phyloP scores from a whole-genome alignment of 2,329 filamentous ascomycete genomes.

The Sclerotinia borealis region DNA sequence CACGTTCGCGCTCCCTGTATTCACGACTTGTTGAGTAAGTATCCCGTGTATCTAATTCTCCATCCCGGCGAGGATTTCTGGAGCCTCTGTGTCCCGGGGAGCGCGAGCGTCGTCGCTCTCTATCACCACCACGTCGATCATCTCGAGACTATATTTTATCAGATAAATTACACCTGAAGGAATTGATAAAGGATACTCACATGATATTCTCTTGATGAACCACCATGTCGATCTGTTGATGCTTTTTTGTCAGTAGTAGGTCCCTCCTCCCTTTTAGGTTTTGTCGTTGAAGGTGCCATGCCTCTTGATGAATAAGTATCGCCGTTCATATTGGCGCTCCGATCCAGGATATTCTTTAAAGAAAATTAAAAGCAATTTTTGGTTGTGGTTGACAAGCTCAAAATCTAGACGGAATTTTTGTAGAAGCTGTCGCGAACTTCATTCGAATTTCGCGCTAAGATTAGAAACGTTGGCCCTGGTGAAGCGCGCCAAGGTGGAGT shows the following conservation, averaged over 20 bases:
- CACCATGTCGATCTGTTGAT: constrained; percentile 42
- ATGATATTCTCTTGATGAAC: constrained; percentile 45
- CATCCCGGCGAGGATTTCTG: constrained; percentile 61
- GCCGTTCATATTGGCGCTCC: constrained; percentile 64
- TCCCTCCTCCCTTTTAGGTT: constrained; percentile 24
- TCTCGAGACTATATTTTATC: constrained; percentile 33
- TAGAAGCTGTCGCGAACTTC: constrained; percentile 15
- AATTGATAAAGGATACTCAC: constrained; percentile 35
- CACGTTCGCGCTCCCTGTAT: constrained; percentile 87
- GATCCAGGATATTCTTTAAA: background rate
- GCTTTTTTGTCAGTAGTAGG: constrained; percentile 33
- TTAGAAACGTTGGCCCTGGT: constrained; percentile 2
- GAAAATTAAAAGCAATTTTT: background rate
- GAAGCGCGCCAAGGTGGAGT: constrained; percentile 8
- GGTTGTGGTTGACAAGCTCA: constrained; percentile 4
- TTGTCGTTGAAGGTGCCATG: constrained; percentile 36
- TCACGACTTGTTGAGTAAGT: constrained; percentile 89
- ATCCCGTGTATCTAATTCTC: constrained; percentile 54
- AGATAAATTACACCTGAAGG: constrained; percentile 17
- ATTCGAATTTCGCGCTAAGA: constrained; percentile 15
- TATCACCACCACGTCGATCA: constrained; percentile 37
- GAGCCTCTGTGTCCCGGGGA: constrained; percentile 72
- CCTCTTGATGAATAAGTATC: constrained; percentile 76
- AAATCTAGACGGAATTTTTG: constrained; percentile 10
- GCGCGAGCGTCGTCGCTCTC: constrained; percentile 65